Base-by-base conservation (phyloP, 306 rosid species). In the Corylus avellana region DNA sequence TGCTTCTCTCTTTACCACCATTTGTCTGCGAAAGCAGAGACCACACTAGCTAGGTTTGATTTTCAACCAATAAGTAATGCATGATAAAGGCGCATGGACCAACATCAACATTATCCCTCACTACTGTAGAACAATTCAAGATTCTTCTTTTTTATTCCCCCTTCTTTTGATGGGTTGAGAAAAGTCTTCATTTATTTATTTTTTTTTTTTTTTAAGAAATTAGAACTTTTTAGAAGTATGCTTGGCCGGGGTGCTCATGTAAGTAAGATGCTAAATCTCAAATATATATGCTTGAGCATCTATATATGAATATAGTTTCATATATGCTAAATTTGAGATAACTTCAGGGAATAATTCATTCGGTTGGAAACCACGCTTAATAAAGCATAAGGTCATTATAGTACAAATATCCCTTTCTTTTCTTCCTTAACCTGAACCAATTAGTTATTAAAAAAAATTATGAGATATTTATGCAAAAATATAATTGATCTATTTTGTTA, bases 1-100 rank as follows among this genome's bases (percentile, higher is more conserved):
- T 75, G 76, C 83, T 74, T 69, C 83, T 79, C 79, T 75, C 83
- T 85, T 87, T 83, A 74, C 74, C 78, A 70, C 77, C 82, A 81
- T 80, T 75, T 90, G 92, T 88, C 92, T 88, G 86, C 80, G 84
- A 86, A 90, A 86, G 87, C 84, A 81, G 83, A 86, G 81, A 84
- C 86, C 87, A 83, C 73, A 53, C 81, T 79, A 72, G 80, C 83
- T 77, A 72, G 80, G 88, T 81, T 80, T 77, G 74, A 81, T 83
- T 86, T 86, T 84, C 86, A 81, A 84, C 85, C 85, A 76, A 77
- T 80, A 83, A 86, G 74, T 81, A 78, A 82, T 22, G 25, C 25
- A 22, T 77, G 78, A 80, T 61, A 50, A 82, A 76, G 79, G 70
- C 35, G 39, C 80, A 51, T 62, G 68, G 72, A 76, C 74, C 72